phyloP scores from a whole-genome alignment of 345 rosid species.

The Salix brachista region DNA sequence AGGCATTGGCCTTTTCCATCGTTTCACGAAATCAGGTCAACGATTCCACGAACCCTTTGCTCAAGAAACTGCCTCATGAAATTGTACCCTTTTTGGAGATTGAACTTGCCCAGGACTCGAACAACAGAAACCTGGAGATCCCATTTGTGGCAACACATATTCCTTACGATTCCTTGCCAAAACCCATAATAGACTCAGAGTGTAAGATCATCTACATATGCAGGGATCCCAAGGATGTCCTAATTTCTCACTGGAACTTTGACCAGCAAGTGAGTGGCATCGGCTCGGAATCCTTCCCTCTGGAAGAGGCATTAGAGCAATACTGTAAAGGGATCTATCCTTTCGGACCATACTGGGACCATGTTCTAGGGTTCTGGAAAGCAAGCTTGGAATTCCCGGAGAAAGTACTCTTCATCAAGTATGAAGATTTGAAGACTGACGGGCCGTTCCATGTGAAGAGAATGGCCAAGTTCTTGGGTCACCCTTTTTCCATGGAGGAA shows the following conservation, averaged over 20 bases:
- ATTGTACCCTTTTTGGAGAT: neutral
- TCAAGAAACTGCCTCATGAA: neutral
- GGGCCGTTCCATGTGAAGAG: neutral
- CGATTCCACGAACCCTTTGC: neutral
- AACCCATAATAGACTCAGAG: neutral
- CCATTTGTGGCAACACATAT: neutral
- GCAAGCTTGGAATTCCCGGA: slow-evolving; percentile 7
- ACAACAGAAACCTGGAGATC: neutral
- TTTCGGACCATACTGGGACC: neutral
- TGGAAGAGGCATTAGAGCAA: slow-evolving; percentile 4
- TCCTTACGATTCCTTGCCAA: neutral
- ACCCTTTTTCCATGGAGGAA: neutral
- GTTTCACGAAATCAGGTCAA: neutral
- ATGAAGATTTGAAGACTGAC: slow-evolving; percentile 8
- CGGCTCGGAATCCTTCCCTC: neutral
- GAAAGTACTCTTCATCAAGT: neutral
- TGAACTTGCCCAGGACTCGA: neutral
- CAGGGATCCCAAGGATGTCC: neutral
- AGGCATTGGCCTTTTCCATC: neutral
- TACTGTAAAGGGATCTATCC: neutral
- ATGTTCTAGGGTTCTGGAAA: slow-evolving; percentile 9
- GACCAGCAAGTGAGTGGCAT: neutral
- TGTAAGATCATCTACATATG: neutral
- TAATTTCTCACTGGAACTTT: neutral
- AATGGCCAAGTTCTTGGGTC: slow-evolving; percentile 6